Conservation (phyloP, 192 early-diverging fungal genomes). For the Chytriomyces hyalinus region DNA sequence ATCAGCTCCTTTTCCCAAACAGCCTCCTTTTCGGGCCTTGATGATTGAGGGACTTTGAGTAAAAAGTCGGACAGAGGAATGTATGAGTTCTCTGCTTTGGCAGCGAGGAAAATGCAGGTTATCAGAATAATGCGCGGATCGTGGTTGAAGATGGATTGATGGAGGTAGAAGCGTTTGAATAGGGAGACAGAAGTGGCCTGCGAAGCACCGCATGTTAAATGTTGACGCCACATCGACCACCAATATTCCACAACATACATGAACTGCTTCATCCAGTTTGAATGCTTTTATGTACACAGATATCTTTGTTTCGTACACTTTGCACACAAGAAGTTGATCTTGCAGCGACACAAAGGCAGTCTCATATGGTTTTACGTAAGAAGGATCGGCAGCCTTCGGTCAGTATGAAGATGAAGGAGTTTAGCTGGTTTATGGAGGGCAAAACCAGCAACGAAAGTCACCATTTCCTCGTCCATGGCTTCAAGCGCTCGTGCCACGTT, state of each 20-base stretch:
- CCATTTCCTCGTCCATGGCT: neutral
- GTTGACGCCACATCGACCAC: conserved; percentile 18
- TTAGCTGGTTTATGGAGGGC: neutral
- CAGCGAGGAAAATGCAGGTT: conserved; percentile 52
- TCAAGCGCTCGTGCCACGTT: neutral
- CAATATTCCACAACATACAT: conserved; percentile 34
- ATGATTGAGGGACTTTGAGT: conserved; percentile 42
- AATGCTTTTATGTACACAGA: conserved; percentile 38
- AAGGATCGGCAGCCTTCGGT: neutral
- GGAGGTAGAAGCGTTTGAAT: conserved; percentile 61
- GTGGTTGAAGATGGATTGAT: conserved; percentile 53
- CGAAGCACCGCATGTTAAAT: neutral
- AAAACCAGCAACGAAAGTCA: neutral
- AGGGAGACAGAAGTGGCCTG: conserved; percentile 56
- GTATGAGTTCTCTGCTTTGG: conserved; percentile 50
- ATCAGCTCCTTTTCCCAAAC: conserved; percentile 50
- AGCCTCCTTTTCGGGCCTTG: conserved; percentile 34
- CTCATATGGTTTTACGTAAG: conserved; percentile 8
- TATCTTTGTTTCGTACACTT: conserved; percentile 46
- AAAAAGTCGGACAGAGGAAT: conserved; percentile 50
- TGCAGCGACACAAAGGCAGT: conserved; percentile 44
- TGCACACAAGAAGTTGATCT: conserved; percentile 44
- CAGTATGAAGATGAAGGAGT: neutral
- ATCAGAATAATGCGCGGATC: conserved; percentile 55
- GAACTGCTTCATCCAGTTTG: conserved; percentile 45